These are phyloP conservation scores for Raffaelea deltoideospora DNA, from an alignment of 2,329 filamentous ascomycete species.

Conservation along the genomic window DNA sequence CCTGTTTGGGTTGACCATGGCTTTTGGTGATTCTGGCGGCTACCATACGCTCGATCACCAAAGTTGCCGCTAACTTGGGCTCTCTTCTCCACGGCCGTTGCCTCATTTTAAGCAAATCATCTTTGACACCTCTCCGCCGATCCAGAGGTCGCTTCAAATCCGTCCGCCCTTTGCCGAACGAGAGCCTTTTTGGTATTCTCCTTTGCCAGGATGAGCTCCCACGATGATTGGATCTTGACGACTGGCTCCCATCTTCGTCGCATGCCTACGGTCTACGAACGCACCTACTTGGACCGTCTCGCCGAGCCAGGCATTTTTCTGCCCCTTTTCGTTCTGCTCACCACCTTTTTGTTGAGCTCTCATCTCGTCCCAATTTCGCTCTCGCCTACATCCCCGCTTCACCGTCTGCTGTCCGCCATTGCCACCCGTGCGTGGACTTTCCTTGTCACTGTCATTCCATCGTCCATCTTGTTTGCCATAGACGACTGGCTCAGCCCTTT, in stretches of 20 bases:
- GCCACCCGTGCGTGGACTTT: slow-evolving; percentile 36
- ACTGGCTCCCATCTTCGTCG: slow-evolving; percentile 10
- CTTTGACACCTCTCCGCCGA: too few species aligned
- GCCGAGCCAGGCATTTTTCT: slow-evolving; percentile 20
- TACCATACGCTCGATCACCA: too few species aligned
- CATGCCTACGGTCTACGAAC: slow-evolving; percentile 10
- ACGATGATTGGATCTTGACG: slow-evolving; percentile 14
- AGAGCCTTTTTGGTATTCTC: not conserved
- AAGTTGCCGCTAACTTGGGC: too few species aligned
- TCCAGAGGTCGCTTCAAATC: too few species aligned
- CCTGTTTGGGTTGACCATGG: too few species aligned
- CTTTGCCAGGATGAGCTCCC: slow-evolving; percentile 21
- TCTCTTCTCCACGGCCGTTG: too few species aligned
- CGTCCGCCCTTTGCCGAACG: too few species aligned
- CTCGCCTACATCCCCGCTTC: slow-evolving; percentile 11
- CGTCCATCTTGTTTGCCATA: slow-evolving; percentile 38
- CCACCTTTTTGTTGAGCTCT: slow-evolving; percentile 20
- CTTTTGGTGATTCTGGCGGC: too few species aligned
- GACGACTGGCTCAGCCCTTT: slow-evolving; percentile 38
- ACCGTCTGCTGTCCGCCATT: slow-evolving; percentile 23
- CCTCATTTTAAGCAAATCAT: too few species aligned
- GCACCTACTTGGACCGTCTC: slow-evolving; percentile 16
- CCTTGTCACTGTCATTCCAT: slow-evolving; percentile 41
- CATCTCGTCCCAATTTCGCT: too few species aligned
- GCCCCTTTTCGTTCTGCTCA: slow-evolving; percentile 17